Conservation (phyloP, 2,329 filamentous ascomycete genomes). For the Alternaria postmessia region DNA sequence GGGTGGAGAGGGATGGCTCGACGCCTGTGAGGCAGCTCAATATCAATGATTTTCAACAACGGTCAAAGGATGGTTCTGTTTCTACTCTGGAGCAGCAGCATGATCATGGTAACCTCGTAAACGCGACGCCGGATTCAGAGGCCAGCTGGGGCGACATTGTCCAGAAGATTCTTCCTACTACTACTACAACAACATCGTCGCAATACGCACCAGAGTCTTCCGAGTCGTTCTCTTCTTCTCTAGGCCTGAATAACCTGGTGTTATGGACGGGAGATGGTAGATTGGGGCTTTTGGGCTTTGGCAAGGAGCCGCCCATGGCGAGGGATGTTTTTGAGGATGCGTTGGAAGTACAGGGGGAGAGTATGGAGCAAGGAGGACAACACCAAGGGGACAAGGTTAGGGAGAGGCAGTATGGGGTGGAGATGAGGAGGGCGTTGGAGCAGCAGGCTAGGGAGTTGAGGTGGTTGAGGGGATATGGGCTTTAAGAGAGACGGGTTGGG, state of each 20-base stretch:
- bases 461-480: slow-evolving; percentile 73
- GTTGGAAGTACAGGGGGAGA: slow-evolving; percentile 49
- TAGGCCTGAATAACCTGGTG: slow-evolving; percentile 70
- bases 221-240: slow-evolving; percentile 4
- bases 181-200: slow-evolving; percentile 37
- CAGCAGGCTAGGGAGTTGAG: slow-evolving; percentile 80
- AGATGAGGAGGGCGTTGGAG: slow-evolving; percentile 78
- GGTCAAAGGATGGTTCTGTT: not conserved
- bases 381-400: slow-evolving; percentile 54
- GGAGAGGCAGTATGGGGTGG: slow-evolving; percentile 69
- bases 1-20: slow-evolving; percentile 85
- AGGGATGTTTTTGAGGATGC: slow-evolving; percentile 44
- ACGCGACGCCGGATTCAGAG: not conserved
- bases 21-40: slow-evolving; percentile 64
- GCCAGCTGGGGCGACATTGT: slow-evolving; percentile 67
- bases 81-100: not conserved
- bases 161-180: slow-evolving; percentile 75
- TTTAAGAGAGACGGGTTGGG: slow-evolving; percentile 30
- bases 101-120: slow-evolving; percentile 3
- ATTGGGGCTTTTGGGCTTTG: slow-evolving; percentile 71
- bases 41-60: slow-evolving; percentile 57
- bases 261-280: slow-evolving; percentile 87
- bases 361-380: not conserved
- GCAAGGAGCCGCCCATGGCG: slow-evolving; percentile 41
- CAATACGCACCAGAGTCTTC: not conserved